Percentiles rank a stretch among this genome's conserved stretches.
phyloP scores from a whole-genome alignment of 805 yeast species.

The Torulaspora franciscae region DNA sequence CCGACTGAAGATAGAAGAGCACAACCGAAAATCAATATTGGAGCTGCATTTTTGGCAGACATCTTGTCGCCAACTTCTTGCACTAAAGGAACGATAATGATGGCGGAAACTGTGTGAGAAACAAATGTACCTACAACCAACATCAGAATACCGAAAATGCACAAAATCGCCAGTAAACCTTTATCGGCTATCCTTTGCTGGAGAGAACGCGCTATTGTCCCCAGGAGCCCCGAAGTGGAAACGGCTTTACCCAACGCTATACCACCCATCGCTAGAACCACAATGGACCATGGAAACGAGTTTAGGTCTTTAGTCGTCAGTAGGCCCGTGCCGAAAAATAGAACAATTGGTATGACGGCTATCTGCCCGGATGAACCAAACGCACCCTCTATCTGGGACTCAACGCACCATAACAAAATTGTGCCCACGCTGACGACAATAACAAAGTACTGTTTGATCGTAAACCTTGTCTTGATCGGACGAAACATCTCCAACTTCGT shows the following conservation, averaged over 20 bases:
- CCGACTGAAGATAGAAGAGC: conserved; percentile 83
- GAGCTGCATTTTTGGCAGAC: conserved; percentile 66
- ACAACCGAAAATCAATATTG: conserved; percentile 39
- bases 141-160: conserved; percentile 79
- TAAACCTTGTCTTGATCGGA: conserved; percentile 60
- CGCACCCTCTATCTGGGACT: conserved; percentile 60
- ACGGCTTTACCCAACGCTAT: conserved; percentile 92
- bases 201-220: conserved; percentile 68
- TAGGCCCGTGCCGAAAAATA: conserved; percentile 86
- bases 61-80: conserved; percentile 75
- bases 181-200: conserved; percentile 62
- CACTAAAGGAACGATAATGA: conserved; percentile 84
- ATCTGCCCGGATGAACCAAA: conserved; percentile 93
- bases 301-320: conserved; percentile 82
- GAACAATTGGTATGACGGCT: conserved; percentile 77
- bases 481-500: conserved; percentile 45
- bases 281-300: conserved; percentile 94
- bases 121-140: conserved; percentile 89
- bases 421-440: conserved; percentile 65
- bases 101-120: conserved; percentile 94
- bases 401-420: conserved; percentile 84
- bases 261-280: conserved; percentile 96
- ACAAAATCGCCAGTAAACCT: conserved; percentile 59
- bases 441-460: conserved; percentile 68
- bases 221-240: conserved; percentile 79